phyloP scores from a whole-genome alignment of 768 basidiomycete genomes.

The Amanita exitialis region DNA sequence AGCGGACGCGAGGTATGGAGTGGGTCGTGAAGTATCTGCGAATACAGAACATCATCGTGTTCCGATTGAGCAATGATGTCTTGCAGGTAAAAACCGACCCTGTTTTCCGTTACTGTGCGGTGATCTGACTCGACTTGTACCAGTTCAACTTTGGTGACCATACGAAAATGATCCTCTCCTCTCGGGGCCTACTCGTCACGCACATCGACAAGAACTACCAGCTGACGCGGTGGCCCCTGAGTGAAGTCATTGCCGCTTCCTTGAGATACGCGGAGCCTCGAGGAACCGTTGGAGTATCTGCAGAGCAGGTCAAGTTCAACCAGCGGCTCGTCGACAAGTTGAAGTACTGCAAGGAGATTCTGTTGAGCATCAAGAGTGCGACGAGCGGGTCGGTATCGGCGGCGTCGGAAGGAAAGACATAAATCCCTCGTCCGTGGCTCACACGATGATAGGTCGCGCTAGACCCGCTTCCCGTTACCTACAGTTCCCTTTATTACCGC shows the following conservation, averaged over 20 bases:
- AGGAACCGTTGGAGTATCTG: slow-evolving; percentile 4
- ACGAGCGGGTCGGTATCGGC: slow-evolving; percentile 26
- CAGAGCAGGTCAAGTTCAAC: slow-evolving; percentile 48
- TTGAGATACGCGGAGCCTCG: slow-evolving; percentile 14
- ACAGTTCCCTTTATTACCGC: too few species aligned
- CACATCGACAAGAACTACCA: slow-evolving; percentile 88
- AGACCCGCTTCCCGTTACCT: too few species aligned
- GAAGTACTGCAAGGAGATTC: slow-evolving; percentile 80
- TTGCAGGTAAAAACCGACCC: slow-evolving; percentile 62
- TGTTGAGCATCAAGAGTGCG: slow-evolving; percentile 58
- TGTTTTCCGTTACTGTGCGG: neutral
- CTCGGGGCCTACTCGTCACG: slow-evolving; percentile 68
- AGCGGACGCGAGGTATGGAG: slow-evolving; percentile 76
- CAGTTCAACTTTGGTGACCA: slow-evolving; percentile 99
- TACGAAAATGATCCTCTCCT: slow-evolving; percentile 85
- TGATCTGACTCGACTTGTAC: neutral
- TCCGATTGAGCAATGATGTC: slow-evolving; percentile 91
- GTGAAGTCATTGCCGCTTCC: slow-evolving; percentile 55
- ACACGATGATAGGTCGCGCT: too few species aligned
- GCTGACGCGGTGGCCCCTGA: slow-evolving; percentile 63
- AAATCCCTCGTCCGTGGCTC: neutral
- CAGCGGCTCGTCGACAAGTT: slow-evolving; percentile 68
- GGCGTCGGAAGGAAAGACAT: slow-evolving; percentile 14
- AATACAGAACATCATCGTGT: slow-evolving; percentile 96
- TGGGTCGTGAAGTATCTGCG: slow-evolving; percentile 93